Base-by-base conservation (phyloP, 306 rosid genomes). In the Inga oerstediana region DNA sequence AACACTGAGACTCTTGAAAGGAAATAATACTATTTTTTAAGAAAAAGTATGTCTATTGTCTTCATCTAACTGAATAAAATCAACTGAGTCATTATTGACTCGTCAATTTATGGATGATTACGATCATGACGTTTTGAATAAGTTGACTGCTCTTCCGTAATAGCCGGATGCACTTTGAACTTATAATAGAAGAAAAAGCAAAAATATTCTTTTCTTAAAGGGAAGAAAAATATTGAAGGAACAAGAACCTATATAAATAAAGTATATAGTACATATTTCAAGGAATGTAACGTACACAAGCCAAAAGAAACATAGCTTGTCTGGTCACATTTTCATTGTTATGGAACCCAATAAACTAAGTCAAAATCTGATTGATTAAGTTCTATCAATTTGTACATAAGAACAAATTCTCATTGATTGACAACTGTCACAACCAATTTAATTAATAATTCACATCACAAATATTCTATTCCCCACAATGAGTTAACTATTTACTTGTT, bases 381-480 rank as follows among this genome's bases (percentile, higher is more conserved):
- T 76, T 44, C 10, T 35, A 39, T 51, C 15, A 59, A 39, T 59
- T 85, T 71, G 1, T 20, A 20, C 2, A 7, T 19, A 11, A 71
- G 82, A 51, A 76, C 66, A 81, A 73, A 81, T 81, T 85, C 82
- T 70, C 10, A 35, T 54, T 4, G 59, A 14, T 3, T 11, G 82
- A 81, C 75, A 68, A 39, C 35, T 45, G 74, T 51, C 83, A 66
- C 12, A 45, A 78, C 80, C 70, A 1, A 39, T 51, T 4, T 7
- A 52, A 52, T 5, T 39, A 39, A 39, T 39, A 39, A 52, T 5
- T 17, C 59, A 52, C 59, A 52, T 15, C 5, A 39, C 16, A 39
- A 59, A 22, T 9, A 82, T 86, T 86, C 84, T 86, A 69, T 75
- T 86, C 43, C 86, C 82, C 82, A 70, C 79, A 80, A 37, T 17